Base-by-base conservation (phyloP, 1,139 yeast genomes). In the Diutina siamensis region DNA sequence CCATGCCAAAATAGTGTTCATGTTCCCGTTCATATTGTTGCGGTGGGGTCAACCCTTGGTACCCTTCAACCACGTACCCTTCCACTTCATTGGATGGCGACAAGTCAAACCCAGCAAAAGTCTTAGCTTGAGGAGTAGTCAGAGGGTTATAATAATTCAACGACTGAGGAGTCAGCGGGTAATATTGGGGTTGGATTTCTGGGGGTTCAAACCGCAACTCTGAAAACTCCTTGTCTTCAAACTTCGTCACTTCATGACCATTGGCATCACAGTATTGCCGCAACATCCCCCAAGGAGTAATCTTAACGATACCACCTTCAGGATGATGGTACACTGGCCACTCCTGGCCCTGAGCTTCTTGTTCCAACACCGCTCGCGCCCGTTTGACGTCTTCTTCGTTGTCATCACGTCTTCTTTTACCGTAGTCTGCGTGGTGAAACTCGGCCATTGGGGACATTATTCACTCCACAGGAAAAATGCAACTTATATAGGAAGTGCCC, bases 251-350 rank as follows among this genome's bases (percentile, higher is more conserved):
- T 5, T 25, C 32, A 22, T 38, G 19, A 17, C 36, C 44, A 18
- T 27, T 4, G n/a, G 12, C 31, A 15, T 44, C 28, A 3, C 7
- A 18, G 12, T 21, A 44, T 25, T 44, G 45, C 10, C 40, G 34
- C 44, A 50, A 48, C 31, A 60, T 55, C 47, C 85, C 85, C 68
- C 80, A 74, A 4, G 85, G 84, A 0, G 83, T 76, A 47, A 78
- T 75, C 56, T 78, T 80, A 45, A 79, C 71, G 21, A 68, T 64
- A 0, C 84, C 84, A 5, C 85, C 85, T 19, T 77, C 77, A 2
- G 85, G 85, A 49, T 78, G 83, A 46, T 70, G 64, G 53, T 75
- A 79, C 45, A 72, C 67, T 3, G 84, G 82, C 75, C 80, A 79
- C 48, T 77, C 80, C 45, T 49, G 18, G 63, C 57, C 20, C 61